Evolutionary conservation across 2,329 filamentous ascomycete genomes (phyloP).

Genomic region (Thielaviopsis punctulata): DNA sequence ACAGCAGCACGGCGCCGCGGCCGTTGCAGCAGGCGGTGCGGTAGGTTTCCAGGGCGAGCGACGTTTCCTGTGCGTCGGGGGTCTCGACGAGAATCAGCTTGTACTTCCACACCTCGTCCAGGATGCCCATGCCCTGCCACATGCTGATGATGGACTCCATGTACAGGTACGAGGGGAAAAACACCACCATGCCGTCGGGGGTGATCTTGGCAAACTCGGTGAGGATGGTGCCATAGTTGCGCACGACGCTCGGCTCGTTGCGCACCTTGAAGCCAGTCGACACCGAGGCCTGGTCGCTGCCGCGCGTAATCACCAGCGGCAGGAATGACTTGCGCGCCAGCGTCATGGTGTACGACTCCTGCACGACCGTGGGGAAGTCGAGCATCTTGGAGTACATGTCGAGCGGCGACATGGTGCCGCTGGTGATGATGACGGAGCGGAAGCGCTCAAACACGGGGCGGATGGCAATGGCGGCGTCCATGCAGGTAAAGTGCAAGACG

Average conservation of each 20-base stretch:
- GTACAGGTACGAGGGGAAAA: slow-evolving; percentile 96
- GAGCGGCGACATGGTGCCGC: slow-evolving; percentile 85
- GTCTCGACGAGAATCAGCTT: slow-evolving; percentile 97
- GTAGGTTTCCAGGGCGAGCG: slow-evolving; percentile 87
- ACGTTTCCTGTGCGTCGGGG: slow-evolving; percentile 91
- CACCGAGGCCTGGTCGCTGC: slow-evolving; percentile 82
- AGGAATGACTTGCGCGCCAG: slow-evolving; percentile 86
- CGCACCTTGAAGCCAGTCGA: slow-evolving; percentile 90
- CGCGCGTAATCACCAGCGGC: slow-evolving; percentile 92
- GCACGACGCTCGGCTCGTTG: slow-evolving; percentile 89
- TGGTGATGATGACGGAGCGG: slow-evolving; percentile 95
- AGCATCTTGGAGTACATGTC: slow-evolving; percentile 99
- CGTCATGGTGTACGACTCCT: slow-evolving; percentile 96
- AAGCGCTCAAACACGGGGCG: slow-evolving; percentile 96
- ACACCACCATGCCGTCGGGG: slow-evolving; percentile 94
- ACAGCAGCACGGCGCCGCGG: slow-evolving; percentile 78
- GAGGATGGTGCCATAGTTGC: slow-evolving; percentile 85
- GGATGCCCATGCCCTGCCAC: slow-evolving; percentile 97
- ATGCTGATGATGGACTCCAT: slow-evolving; percentile 99
- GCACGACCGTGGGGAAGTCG: slow-evolving; percentile 76
- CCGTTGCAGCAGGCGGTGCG: slow-evolving; percentile 96
- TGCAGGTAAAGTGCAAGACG: slow-evolving; percentile 88
- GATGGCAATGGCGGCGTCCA: slow-evolving; percentile 95
- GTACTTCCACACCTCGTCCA: slow-evolving; percentile 98
- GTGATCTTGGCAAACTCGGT: slow-evolving; percentile 94